Evolutionary conservation across 805 yeast species (phyloP).

Genomic region (Wickerhamiella alocasiicola): DNA sequence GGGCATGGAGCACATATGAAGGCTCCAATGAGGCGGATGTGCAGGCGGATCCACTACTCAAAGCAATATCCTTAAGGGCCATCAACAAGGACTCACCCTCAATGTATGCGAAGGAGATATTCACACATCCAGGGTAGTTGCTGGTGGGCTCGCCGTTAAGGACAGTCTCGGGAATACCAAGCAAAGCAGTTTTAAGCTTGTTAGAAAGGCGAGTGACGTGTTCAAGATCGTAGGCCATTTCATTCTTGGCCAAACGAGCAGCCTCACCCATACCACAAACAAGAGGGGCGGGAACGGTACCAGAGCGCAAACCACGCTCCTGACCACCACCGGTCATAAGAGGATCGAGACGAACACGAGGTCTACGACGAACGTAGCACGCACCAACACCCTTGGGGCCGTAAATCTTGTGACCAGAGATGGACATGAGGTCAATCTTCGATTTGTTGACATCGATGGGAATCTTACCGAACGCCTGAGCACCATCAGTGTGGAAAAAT

Average conservation of each 20-base stretch:
- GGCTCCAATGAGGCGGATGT: slow-evolving; percentile 98
- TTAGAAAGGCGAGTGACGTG: slow-evolving; percentile 63
- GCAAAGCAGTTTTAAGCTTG: slow-evolving; percentile 58
- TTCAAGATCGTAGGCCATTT: slow-evolving; percentile 56
- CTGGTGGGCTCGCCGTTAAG: slow-evolving; percentile 70
- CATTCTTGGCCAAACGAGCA: slow-evolving; percentile 66
- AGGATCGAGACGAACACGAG: slow-evolving; percentile 94
- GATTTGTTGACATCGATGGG: slow-evolving; percentile 83
- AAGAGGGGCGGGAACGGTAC: slow-evolving; percentile 94
- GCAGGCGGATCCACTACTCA: slow-evolving; percentile 95
- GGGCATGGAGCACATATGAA: slow-evolving; percentile 87
- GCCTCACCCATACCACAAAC: slow-evolving; percentile 97
- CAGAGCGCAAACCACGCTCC: slow-evolving; percentile 94
- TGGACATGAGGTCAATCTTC: slow-evolving; percentile 87
- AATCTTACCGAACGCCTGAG: slow-evolving; percentile 93
- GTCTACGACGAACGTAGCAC: slow-evolving; percentile 88
- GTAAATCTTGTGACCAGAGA: slow-evolving; percentile 91
- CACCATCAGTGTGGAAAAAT: slow-evolving; percentile 95
- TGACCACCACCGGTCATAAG: slow-evolving; percentile 97
- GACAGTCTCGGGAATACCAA: slow-evolving; percentile 77
- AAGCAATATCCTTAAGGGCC: slow-evolving; percentile 95
- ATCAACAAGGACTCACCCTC: slow-evolving; percentile 95
- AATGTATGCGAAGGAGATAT: slow-evolving; percentile 90
- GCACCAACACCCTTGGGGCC: slow-evolving; percentile 99
- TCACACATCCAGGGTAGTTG: slow-evolving; percentile 88